These are phyloP conservation scores for Colletotrichum acutatum DNA, from an alignment of 2,329 filamentous ascomycete species.

Conservation along the genomic window DNA sequence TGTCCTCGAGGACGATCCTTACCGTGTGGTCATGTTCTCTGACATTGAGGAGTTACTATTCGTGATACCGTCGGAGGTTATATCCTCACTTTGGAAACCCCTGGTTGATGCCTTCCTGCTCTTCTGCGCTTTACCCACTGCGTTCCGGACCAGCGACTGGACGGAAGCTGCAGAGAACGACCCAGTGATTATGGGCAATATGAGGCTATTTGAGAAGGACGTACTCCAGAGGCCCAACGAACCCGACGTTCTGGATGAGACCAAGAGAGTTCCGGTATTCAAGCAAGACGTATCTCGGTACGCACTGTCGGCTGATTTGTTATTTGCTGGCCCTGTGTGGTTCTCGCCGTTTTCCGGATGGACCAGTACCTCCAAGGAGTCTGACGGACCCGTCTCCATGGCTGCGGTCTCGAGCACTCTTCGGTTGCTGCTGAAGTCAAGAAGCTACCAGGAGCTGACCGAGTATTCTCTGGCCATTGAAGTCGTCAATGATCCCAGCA, in stretches of 20 bases:
- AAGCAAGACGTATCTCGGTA: slow-evolving; percentile 42
- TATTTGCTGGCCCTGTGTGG: slow-evolving; percentile 60
- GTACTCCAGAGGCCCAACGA: slow-evolving; percentile 22
- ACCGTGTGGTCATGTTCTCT: slow-evolving; percentile 81
- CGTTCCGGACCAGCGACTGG: slow-evolving; percentile 42
- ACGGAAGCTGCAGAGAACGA: slow-evolving; percentile 45
- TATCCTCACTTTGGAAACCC: slow-evolving; percentile 50
- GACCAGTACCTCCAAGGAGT: slow-evolving; percentile 35
- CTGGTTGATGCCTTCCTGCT: slow-evolving; percentile 78
- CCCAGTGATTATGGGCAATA: slow-evolving; percentile 13
- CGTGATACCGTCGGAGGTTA: slow-evolving; percentile 53
- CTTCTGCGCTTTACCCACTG: slow-evolving; percentile 73
- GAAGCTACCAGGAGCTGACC: slow-evolving; percentile 64
- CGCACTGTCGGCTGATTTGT: slow-evolving; percentile 57
- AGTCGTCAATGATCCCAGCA: slow-evolving; percentile 61
- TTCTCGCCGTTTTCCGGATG: slow-evolving; percentile 54
- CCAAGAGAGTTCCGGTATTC: slow-evolving; percentile 39
- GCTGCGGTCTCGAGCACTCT: slow-evolving; percentile 65
- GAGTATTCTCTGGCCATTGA: slow-evolving; percentile 79
- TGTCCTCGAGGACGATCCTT: slow-evolving; percentile 81
- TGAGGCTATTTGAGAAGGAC: slow-evolving; percentile 15
- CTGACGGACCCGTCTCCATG: slow-evolving; percentile 48
- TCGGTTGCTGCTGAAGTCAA: slow-evolving; percentile 62
- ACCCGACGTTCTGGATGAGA: slow-evolving; percentile 21
- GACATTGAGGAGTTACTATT: slow-evolving; percentile 77